Conservation (phyloP, 2,329 filamentous ascomycete genomes). For the Neodidymelliopsis sp. region DNA sequence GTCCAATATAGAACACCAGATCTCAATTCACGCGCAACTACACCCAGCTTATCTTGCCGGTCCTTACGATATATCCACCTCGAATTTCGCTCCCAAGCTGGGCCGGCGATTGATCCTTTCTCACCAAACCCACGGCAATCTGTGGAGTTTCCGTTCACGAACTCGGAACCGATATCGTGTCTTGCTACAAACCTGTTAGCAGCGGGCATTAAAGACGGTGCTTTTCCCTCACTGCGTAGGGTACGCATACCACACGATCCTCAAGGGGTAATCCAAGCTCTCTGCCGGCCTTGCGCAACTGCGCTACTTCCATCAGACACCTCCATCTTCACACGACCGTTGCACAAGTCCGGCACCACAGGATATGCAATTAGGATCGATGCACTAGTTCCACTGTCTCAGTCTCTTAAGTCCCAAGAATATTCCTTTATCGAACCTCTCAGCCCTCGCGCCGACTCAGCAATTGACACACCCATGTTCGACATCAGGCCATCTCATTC, state of each 20-base stretch:
- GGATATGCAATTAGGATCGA: constrained; percentile 1
- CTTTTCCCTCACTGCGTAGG: constrained; percentile 67
- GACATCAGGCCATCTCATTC: constrained; percentile 9
- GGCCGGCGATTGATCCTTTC: constrained; percentile 18
- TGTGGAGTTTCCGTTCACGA: constrained; percentile 27
- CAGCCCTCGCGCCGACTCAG: constrained; percentile 32
- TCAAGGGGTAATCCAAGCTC: constrained; percentile 71
- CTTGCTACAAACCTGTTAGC: constrained; percentile 69
- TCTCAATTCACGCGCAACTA: constrained; percentile 51
- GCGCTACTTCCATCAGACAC: constrained; percentile 57
- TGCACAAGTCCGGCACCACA: constrained; percentile 7
- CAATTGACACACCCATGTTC: constrained; percentile 21
- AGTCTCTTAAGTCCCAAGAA: neutral
- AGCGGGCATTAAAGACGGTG: constrained; percentile 65
- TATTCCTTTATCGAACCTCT: constrained; percentile 1
- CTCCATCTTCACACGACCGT: constrained; percentile 15
- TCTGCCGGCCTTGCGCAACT: constrained; percentile 69
- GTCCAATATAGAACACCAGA: constrained; percentile 60
- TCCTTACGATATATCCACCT: constrained; percentile 64
- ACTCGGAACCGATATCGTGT: constrained; percentile 54
- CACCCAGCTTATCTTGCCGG: constrained; percentile 58
- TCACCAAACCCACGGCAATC: constrained; percentile 8
- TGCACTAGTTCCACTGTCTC: neutral
- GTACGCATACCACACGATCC: constrained; percentile 74
- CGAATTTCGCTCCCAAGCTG: constrained; percentile 59